Conservation (phyloP, 306 rosid species). For the Castanopsis chinensis region DNA sequence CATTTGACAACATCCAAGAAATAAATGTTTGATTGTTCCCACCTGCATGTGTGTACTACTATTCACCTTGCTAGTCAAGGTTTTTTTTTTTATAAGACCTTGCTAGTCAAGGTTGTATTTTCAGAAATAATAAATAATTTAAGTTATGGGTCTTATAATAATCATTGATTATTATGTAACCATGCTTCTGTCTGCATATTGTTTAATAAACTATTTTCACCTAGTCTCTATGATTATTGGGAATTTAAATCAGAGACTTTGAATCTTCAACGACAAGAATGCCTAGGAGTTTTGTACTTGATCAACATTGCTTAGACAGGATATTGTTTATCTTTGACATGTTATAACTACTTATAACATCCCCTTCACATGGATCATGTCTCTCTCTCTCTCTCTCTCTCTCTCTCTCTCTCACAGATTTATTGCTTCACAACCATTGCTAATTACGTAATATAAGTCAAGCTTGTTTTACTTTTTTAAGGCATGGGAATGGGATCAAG, state of each 20-base stretch:
- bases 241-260: slow-evolving; percentile 25
- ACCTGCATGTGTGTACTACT: not conserved
- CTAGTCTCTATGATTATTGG: slow-evolving; percentile 19
- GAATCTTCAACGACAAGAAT: slow-evolving; percentile 48
- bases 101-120: too few relatives aligned
- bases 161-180: too few relatives aligned
- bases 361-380: slow-evolving; percentile 24
- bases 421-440: too few relatives aligned
- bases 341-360: slow-evolving; percentile 45
- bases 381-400: too few relatives aligned
- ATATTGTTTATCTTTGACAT: slow-evolving; percentile 43
- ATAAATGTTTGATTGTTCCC: not conserved
- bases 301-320: slow-evolving; percentile 28
- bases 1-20: not conserved
- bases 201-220: not conserved
- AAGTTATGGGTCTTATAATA: too few relatives aligned
- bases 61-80: too few relatives aligned
- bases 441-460: too few relatives aligned
- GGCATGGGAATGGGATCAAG: too few relatives aligned
- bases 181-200: not conserved
- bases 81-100: too few relatives aligned
- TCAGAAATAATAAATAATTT: too few relatives aligned
- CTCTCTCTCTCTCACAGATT: too few relatives aligned
- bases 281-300: slow-evolving; percentile 37
- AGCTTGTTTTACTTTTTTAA: too few relatives aligned